Conservation (phyloP, 169 alveolate genomes). For the Plasmodium malariae region DNA sequence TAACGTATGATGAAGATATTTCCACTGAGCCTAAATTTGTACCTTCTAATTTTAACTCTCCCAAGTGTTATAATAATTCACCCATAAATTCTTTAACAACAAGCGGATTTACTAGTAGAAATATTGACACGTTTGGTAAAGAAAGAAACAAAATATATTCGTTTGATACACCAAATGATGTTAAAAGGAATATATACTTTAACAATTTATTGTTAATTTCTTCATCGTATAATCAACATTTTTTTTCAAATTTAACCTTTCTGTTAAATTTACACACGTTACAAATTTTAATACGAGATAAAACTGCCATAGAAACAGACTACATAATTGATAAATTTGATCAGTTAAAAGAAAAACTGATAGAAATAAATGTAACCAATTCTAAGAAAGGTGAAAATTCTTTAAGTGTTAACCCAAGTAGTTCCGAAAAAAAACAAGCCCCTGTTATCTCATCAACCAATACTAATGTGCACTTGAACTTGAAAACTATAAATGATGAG, state of each 20-base stretch:
- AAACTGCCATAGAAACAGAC: conserved; percentile 76
- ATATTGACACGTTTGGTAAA: conserved; percentile 74
- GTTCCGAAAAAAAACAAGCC: not conserved
- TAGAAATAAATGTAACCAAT: not conserved
- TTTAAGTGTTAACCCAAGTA: not conserved
- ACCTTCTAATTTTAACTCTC: conserved; percentile 43
- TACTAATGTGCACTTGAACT: not conserved
- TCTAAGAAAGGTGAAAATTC: not conserved
- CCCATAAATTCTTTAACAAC: conserved; percentile 65
- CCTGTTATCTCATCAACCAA: not conserved
- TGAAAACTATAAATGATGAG: not conserved
- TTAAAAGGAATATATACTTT: conserved; percentile 55
- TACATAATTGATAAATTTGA: conserved; percentile 69
- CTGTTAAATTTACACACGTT: conserved; percentile 68
- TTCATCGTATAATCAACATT: conserved; percentile 65
- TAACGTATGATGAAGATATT: conserved; percentile 74
- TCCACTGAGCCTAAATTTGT: conserved; percentile 72
- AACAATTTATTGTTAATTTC: conserved; percentile 55
- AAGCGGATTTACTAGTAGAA: conserved; percentile 69
- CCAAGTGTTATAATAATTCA: conserved; percentile 60
- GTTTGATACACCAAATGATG: conserved; percentile 73
- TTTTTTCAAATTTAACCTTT: conserved; percentile 52
- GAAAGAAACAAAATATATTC: conserved; percentile 75
- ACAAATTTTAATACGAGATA: conserved; percentile 70
- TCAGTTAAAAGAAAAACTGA: conserved; percentile 37